phyloP scores from a whole-genome alignment of 1,284 basidiomycete species.

The Rhodotorula sp. region DNA sequence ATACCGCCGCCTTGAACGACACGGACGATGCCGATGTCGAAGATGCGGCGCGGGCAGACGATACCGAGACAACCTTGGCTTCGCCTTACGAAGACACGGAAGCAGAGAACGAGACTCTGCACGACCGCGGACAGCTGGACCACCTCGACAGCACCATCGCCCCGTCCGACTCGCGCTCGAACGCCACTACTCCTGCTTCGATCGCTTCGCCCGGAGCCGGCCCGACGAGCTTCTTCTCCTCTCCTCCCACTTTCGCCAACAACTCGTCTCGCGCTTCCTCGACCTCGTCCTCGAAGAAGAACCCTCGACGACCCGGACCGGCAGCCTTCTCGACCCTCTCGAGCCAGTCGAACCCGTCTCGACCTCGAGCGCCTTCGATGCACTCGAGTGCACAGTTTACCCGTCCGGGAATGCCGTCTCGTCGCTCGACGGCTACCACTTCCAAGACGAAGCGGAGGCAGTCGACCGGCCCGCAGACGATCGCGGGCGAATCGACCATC shows the following conservation, averaged over 20 bases:
- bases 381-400: neutral
- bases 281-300: neutral
- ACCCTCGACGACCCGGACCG: neutral
- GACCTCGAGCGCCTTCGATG: neutral
- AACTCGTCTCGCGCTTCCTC: neutral
- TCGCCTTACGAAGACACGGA: neutral
- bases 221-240: neutral
- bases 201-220: neutral
- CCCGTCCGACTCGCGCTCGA: conserved; percentile 9
- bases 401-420: neutral
- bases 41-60: neutral
- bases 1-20: neutral
- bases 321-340: neutral
- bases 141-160: neutral
- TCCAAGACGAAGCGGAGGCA: neutral
- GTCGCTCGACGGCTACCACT: neutral
- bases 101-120: neutral
- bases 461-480: conserved; percentile 3
- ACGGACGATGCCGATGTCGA: conserved; percentile 27
- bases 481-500: conserved; percentile 54
- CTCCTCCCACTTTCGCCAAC: neutral
- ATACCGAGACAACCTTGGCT: neutral
- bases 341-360: neutral
- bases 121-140: neutral
- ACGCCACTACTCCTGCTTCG: neutral